Base-by-base conservation (phyloP, 176 grass and related monocot genomes). In the Zoysia pacifica region DNA sequence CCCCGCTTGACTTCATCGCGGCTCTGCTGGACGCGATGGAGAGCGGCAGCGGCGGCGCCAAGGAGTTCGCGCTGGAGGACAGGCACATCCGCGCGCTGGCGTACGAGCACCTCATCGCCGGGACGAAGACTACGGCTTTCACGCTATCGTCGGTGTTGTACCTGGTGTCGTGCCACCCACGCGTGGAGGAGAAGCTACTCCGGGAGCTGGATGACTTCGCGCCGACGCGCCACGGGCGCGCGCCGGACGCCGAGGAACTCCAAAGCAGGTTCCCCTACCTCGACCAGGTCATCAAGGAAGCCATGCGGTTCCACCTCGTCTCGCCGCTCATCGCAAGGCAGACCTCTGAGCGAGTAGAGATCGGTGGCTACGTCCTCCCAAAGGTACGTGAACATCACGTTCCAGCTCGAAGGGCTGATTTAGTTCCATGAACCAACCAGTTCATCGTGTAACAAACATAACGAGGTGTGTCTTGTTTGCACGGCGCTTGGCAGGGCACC, bases 41-140 rank as follows among this genome's bases (percentile, higher is more conserved):
- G 77, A 45, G 60, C 76, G 60, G 76, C 37, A 36, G 62, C 69
- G 52, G 78, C 50, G 80, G 52, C 28, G 61, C 42, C 6, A 82
- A 82, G 86, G 78, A 91, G 19, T 55, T 93, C 5, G 79, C 69
- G 16, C 76, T 89, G 64, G 87, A 84, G 77, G 87, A 93, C 78
- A 62, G 82, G 74, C 86, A 99, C 78, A 59, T 99, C 15, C 77
- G 92, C 39, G 92, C 96, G 19, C 93, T 99, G 79, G 83, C 88
- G 48, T 91, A 91, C 59, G 96, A 99, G 82, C 96, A 99, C 84
- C 92, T 99, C 40, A 83, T 99, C 82, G 96, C 96, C n/a, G 96
- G 96, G n/a, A 91, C 96, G 11, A 95, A 91, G 83, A 99, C 96
- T 37, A 99, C 92, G 40, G 92, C 92, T 9, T 99, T 99, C 84